A percentile compares a stretch with the other conserved stretches of the same genome.
Conservation (phyloP, 768 basidiomycete species). For the Pleurotus eryngii region DNA sequence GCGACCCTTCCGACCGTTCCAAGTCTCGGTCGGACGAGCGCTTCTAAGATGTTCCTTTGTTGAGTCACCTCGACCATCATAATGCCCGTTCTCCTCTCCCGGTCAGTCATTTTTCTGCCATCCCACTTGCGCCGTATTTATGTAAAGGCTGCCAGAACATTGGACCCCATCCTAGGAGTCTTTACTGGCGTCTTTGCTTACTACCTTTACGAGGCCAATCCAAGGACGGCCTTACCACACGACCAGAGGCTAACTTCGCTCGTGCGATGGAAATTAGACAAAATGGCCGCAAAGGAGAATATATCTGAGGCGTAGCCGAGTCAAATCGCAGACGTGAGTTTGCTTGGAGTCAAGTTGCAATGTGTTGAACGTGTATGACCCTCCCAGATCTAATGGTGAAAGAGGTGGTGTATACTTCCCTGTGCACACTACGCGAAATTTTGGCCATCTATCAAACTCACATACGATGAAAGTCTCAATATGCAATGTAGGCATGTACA, state of each 20-base stretch:
- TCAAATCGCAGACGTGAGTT: too few relatives aligned
- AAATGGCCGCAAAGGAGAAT: conserved; percentile 31
- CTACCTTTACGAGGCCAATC: conserved; percentile 78
- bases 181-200: conserved; percentile 79
- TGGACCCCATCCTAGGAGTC: conserved; percentile 73
- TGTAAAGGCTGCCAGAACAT: conserved; percentile 35
- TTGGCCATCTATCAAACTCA: too few relatives aligned
- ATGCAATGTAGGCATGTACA: too few relatives aligned
- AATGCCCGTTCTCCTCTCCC: conserved; percentile 51
- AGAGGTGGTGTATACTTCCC: too few relatives aligned
- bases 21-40: conserved; percentile 7
- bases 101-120: conserved; percentile 29
- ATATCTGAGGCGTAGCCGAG: not conserved
- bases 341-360: too few relatives aligned
- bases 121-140: conserved; percentile 1
- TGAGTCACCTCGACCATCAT: conserved; percentile 23
- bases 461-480: too few relatives aligned
- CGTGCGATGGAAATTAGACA: conserved; percentile 62
- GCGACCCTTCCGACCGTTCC: conserved; percentile 9
- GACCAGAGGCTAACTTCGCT: conserved; percentile 55
- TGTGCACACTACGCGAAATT: too few relatives aligned
- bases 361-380: too few relatives aligned
- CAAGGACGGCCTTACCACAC: conserved; percentile 59
- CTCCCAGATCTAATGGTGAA: too few relatives aligned
- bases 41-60: conserved; percentile 5